phyloP scores from a whole-genome alignment of 306 rosid genomes.

The Castanopsis chinensis region DNA sequence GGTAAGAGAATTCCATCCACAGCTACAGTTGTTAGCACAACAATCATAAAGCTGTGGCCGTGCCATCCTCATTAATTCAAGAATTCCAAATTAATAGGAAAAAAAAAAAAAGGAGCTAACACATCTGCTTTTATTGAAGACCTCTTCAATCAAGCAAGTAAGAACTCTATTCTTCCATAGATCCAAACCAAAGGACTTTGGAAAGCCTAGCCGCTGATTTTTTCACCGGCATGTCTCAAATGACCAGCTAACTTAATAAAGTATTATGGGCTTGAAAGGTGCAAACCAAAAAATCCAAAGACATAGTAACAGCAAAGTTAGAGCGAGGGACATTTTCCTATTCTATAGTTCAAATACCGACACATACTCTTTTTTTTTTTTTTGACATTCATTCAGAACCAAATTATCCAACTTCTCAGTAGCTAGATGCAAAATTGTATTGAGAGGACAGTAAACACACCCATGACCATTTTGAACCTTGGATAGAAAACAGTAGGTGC shows the following conservation, averaged over 20 bases:
- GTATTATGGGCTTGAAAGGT: too few relatives aligned
- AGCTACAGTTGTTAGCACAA: not conserved
- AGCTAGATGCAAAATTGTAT: not conserved
- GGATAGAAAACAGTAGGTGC: not conserved
- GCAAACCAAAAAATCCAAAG: too few relatives aligned
- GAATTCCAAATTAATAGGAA: not conserved
- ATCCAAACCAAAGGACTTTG: not conserved
- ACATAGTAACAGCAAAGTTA: too few relatives aligned
- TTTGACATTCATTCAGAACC: too few relatives aligned
- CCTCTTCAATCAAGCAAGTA: not conserved
- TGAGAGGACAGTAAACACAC: not conserved
- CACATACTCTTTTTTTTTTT: too few relatives aligned
- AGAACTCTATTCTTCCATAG: not conserved
- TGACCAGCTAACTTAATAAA: too few relatives aligned
- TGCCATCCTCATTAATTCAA: not conserved
- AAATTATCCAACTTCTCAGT: too few relatives aligned
- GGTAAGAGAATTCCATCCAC: not conserved
- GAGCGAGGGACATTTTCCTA: too few relatives aligned
- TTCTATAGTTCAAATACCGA: too few relatives aligned
- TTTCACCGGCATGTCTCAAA: not conserved
- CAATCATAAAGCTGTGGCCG: not conserved
- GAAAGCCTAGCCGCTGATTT: not conserved
- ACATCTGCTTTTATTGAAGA: not conserved
- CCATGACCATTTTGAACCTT: not conserved
- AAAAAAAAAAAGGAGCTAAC: not conserved